Conservation (phyloP, 805 yeast species). For the Scheffersomyces stipitis region DNA sequence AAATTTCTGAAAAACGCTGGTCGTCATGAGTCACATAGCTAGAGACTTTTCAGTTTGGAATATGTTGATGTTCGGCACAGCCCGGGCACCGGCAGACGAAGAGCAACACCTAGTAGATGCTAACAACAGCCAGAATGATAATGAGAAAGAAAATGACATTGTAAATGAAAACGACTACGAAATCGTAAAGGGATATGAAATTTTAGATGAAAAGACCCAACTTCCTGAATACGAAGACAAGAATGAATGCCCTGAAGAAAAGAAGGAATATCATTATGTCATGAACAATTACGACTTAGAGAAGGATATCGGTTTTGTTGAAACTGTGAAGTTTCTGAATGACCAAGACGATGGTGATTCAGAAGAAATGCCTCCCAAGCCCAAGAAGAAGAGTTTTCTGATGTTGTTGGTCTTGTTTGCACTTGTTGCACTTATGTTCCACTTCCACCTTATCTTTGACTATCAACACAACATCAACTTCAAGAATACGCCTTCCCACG, state of each 20-base stretch:
- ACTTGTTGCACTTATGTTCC: background rate
- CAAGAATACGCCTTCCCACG: background rate
- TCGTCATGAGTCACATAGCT: constrained; percentile 9
- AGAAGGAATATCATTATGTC: background rate
- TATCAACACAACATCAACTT: background rate
- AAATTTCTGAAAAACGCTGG: too few relatives aligned
- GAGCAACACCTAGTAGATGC: too few relatives aligned
- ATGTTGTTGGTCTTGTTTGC: background rate
- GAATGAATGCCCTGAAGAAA: background rate
- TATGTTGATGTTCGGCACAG: constrained; percentile 9
- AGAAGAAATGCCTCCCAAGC: too few relatives aligned
- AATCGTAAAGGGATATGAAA: too few relatives aligned
- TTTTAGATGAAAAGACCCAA: background rate
- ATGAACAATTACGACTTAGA: background rate
- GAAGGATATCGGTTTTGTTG: background rate
- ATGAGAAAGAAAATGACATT: background rate
- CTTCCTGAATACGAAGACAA: background rate
- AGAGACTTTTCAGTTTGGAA: constrained; percentile 17
- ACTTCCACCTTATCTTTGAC: background rate
- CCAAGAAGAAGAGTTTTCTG: background rate
- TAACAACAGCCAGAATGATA: background rate
- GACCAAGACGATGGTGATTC: background rate
- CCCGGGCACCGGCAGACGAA: constrained; percentile 2
- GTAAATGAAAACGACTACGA: background rate
- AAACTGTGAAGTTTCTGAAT: background rate